phyloP scores from a whole-genome alignment of 2,329 filamentous ascomycete species.

The Epichloe scottii region DNA sequence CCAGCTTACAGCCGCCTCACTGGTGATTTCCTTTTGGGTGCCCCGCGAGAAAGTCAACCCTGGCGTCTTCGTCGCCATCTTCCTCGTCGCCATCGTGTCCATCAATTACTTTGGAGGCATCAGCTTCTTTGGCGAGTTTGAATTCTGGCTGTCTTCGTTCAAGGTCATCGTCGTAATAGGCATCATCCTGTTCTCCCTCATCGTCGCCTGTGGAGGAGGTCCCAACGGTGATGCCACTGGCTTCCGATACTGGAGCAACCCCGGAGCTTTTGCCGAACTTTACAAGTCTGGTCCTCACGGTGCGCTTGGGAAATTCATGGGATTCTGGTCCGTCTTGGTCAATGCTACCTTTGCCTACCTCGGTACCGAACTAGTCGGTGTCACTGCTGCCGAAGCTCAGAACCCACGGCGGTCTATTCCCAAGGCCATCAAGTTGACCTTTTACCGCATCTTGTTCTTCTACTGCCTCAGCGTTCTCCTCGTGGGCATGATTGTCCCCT shows the following conservation, averaged over 20 bases:
- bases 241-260: conserved; percentile 53
- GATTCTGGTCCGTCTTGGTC: conserved; percentile 59
- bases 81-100: conserved; percentile 46
- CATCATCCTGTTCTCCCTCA: conserved; percentile 51
- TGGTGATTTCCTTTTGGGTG: conserved; percentile 73
- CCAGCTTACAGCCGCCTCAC: conserved; percentile 65
- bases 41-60: conserved; percentile 54
- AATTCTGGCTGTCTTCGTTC: conserved; percentile 51
- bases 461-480: conserved; percentile 64
- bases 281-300: conserved; percentile 11
- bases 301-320: conserved; percentile 39
- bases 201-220: conserved; percentile 53
- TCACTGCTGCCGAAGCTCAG: conserved; percentile 68
- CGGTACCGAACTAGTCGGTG: conserved; percentile 64
- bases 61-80: conserved; percentile 66
- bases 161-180: conserved; percentile 56
- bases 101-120: conserved; percentile 56
- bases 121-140: conserved; percentile 53
- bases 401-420: conserved; percentile 69
- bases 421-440: conserved; percentile 66
- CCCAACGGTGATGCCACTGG: conserved; percentile 49
- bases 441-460: conserved; percentile 73
- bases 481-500: conserved; percentile 65
- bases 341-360: conserved; percentile 71
- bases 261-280: conserved; percentile 32